Conservation (phyloP, 441 rosid genomes). For the Jatropha podagrica region DNA sequence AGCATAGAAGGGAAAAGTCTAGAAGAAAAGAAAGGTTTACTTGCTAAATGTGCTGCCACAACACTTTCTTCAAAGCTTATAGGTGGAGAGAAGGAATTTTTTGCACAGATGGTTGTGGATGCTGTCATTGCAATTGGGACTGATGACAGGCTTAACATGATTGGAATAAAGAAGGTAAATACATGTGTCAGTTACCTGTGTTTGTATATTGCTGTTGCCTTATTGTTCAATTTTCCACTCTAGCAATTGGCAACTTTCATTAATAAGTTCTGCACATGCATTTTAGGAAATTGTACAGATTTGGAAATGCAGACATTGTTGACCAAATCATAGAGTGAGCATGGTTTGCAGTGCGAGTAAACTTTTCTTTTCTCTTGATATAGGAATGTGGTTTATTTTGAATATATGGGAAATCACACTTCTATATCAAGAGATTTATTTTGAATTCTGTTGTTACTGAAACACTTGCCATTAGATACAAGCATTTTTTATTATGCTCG, state of each 20-base stretch:
- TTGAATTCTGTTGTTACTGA: not conserved
- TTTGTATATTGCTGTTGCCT: not conserved
- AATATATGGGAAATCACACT: not conserved
- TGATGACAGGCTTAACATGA: slow-evolving; percentile 83
- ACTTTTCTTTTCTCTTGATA: no score
- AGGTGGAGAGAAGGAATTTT: slow-evolving; percentile 97
- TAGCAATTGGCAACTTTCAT: not conserved
- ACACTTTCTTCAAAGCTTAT: slow-evolving; percentile 95
- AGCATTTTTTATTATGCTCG: not conserved
- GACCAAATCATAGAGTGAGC: not conserved
- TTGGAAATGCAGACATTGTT: not conserved
- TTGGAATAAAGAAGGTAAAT: slow-evolving; percentile 88
- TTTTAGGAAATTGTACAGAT: not conserved
- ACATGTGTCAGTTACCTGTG: not conserved
- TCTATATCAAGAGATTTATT: not conserved
- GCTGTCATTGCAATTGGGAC: slow-evolving; percentile 82
- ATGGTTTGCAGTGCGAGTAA: not conserved
- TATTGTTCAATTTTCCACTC: not conserved
- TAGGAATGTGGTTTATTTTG: not conserved
- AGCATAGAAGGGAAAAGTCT: slow-evolving; percentile 94
- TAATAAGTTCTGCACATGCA: no score
- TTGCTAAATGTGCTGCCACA: slow-evolving; percentile 95
- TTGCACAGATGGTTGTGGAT: slow-evolving; percentile 93
- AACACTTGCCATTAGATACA: not conserved
- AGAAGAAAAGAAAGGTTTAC: slow-evolving; percentile 85